Base-by-base conservation (phyloP, 805 yeast genomes). In the Nakazawaea holstii region DNA sequence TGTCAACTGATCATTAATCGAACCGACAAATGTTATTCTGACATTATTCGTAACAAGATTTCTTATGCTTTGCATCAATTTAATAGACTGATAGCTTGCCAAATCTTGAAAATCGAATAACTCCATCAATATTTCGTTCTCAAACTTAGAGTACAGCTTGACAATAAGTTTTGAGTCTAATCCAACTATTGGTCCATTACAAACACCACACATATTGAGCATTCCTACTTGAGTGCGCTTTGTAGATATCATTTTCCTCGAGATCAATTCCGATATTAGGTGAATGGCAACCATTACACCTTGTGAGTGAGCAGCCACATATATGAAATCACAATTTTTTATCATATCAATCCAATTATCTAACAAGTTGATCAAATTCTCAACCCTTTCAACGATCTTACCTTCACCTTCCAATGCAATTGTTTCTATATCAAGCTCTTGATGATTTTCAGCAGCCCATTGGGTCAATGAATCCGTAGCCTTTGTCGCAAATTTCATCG, bases 371-470 rank as follows among this genome's bases (percentile, higher is more conserved):
- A 83, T 77, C 51, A 89, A 83, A 53, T 78, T 82, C 38, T 80
- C 82, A 2, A 88, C 95, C 30, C 98, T 72, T 56, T 88, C 90
- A 53, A 85, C 76, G 1, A 94, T 82, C 57, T 81, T 84, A 1
- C 98, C 99, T 58, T 91, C 96, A 44, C 89, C 92, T 58, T 92
- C 99, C 35, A 92, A 69, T 0, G 97, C 95, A 41, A 94, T 85
- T 49, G 87, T 85, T 55, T 88, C 92, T 24, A 92, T 77, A 11
- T 76, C 73, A 14, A 82, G 52, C 0, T 67, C 63, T 35, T 66
- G 53, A 15, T 70, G 62, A 41, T 64, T 59, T 2, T 55, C 52
- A 30, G 68, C 54, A 44, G 79, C 85, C 82, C 89, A 92, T 35
- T 84, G 67, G 35, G 74, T 69, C 1, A 94, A 74, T 0, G 87